A percentile compares a stretch with the other conserved stretches of the same genome.
Evolutionary conservation across 108 stramenopile species (phyloP).

Genomic region (Cyclotella baltica): DNA sequence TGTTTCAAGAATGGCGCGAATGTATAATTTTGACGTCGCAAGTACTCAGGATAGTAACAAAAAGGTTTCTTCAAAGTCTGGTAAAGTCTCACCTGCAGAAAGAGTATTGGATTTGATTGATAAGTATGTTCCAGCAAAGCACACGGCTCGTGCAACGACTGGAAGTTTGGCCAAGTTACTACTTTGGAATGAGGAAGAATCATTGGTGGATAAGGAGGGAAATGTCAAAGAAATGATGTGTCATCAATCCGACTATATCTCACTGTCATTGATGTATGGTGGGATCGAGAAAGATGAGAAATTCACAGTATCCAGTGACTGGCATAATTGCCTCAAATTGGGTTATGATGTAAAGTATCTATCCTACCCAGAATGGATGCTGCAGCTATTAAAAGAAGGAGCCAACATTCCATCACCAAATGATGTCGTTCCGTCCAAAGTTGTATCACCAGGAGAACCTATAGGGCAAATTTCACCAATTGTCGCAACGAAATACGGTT

Average conservation of each 20-base stretch:
- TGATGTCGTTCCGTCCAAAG: constrained; percentile 59
- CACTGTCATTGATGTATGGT: constrained; percentile 61
- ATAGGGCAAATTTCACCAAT: constrained; percentile 71
- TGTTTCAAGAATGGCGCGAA: constrained; percentile 56
- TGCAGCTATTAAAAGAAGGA: constrained; percentile 57
- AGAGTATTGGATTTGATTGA: constrained; percentile 70
- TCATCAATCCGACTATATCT: constrained; percentile 95
- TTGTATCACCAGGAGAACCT: constrained; percentile 78
- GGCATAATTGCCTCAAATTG: constrained; percentile 94
- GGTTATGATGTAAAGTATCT: constrained; percentile 89
- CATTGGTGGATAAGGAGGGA: constrained; percentile 48
- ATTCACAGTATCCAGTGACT: constrained; percentile 65
- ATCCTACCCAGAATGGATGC: constrained; percentile 79
- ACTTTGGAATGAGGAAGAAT: constrained; percentile 80
- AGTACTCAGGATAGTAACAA: neutral
- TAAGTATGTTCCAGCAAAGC: constrained; percentile 73
- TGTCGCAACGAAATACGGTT: constrained; percentile 62
- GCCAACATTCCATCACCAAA: constrained; percentile 51
- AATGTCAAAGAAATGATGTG: constrained; percentile 65
- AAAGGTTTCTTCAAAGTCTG: constrained; percentile 2
- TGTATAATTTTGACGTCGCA: constrained; percentile 84
- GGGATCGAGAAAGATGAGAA: constrained; percentile 35
- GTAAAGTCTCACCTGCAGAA: constrained; percentile 19
- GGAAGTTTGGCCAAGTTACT: constrained; percentile 91
- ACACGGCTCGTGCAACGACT: constrained; percentile 83